A percentile compares a stretch with the other conserved stretches of the same genome.
These are phyloP conservation scores for Penicillium carneum DNA, from an alignment of 2,329 filamentous ascomycete genomes.

Conservation along the genomic window DNA sequence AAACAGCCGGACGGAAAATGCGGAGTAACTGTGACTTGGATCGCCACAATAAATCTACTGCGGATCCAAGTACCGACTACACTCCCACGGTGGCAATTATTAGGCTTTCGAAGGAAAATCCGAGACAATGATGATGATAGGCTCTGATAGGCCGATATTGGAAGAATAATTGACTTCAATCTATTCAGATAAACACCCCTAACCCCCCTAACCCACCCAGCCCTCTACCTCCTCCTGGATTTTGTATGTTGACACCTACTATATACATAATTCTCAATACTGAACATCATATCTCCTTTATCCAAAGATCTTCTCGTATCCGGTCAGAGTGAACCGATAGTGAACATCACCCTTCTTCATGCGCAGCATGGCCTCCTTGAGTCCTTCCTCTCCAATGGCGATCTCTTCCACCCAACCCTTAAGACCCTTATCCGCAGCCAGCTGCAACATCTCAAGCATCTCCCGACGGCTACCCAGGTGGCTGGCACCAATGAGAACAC, in stretches of 20 bases:
- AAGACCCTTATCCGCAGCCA: constrained; percentile 73
- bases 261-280: not conserved
- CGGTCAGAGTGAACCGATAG: constrained; percentile 74
- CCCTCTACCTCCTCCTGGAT: not conserved
- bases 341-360: constrained; percentile 74
- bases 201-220: not conserved
- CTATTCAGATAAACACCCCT: not conserved
- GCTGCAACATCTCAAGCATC: constrained; percentile 73
- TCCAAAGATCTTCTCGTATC: constrained; percentile 49
- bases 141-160: not conserved
- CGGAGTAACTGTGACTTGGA: constrained; percentile 32
- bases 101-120: too few relatives aligned
- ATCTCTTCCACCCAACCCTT: constrained; percentile 74
- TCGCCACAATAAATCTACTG: not conserved
- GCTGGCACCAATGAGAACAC: constrained; percentile 72
- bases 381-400: constrained; percentile 73
- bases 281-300: constrained; percentile 4
- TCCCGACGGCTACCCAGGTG: constrained; percentile 75
- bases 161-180: not conserved
- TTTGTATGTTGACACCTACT: constrained; percentile 1
- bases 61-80: constrained; percentile 30
- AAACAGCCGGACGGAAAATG: constrained; percentile 11
- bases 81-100: constrained; percentile 6
- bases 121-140: not conserved
- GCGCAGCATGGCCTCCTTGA: constrained; percentile 72